phyloP scores from a whole-genome alignment of 2,329 filamentous ascomycete genomes.

The Bipolaris cookei region DNA sequence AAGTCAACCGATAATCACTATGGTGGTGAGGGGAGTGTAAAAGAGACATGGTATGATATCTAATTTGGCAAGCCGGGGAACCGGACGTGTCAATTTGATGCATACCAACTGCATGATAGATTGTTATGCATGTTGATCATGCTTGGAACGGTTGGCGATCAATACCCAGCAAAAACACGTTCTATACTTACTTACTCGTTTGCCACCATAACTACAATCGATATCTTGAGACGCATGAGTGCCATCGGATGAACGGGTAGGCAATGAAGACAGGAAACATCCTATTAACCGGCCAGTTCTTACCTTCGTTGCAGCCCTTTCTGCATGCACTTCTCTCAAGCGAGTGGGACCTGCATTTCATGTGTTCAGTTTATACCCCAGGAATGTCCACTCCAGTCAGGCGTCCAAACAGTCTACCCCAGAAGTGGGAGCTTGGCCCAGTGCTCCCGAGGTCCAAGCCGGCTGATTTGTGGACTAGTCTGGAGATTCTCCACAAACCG shows the following conservation, averaged over 20 bases:
- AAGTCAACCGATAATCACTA: slow-evolving; percentile 1
- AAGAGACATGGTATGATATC: neutral
- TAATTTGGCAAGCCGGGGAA: neutral
- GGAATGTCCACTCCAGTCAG: slow-evolving; percentile 18
- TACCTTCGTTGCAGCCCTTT: neutral
- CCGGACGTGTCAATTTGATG: neutral
- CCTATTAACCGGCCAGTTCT: slow-evolving; percentile 9
- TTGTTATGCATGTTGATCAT: slow-evolving; percentile 18
- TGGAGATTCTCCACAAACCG: slow-evolving; percentile 17
- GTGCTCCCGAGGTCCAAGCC: slow-evolving; percentile 30
- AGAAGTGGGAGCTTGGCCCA: slow-evolving; percentile 11
- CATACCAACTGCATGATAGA: slow-evolving; percentile 5
- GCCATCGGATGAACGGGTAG: neutral
- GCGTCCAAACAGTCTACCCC: slow-evolving; percentile 18
- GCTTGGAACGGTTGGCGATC: neutral
- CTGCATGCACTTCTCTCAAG: slow-evolving; percentile 5
- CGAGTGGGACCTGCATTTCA: slow-evolving; percentile 26
- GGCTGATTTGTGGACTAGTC: slow-evolving; percentile 32
- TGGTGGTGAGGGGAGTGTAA: neutral
- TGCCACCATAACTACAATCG: neutral
- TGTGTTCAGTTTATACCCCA: slow-evolving; percentile 19
- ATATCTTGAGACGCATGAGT: neutral
- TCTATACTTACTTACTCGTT: neutral
- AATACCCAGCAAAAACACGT: slow-evolving; percentile 19
- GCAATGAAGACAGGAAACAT: neutral